These are phyloP conservation scores for Candida vaughaniae DNA, from an alignment of 805 yeast species.

Conservation along the genomic window DNA sequence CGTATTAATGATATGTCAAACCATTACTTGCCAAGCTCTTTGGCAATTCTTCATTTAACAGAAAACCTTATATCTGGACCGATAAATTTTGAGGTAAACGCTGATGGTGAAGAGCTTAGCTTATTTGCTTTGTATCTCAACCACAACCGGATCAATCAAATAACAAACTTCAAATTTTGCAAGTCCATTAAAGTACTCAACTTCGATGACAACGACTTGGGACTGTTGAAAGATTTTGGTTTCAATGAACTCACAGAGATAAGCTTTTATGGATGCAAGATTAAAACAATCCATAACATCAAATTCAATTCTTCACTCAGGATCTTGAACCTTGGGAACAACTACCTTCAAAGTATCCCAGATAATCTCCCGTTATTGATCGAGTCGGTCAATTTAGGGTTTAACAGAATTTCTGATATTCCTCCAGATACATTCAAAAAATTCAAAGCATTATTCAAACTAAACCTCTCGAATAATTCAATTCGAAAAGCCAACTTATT, in stretches of 20 bases:
- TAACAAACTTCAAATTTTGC: slow-evolving; percentile 16
- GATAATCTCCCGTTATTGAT: slow-evolving; percentile 12
- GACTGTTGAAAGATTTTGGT: slow-evolving; percentile 6
- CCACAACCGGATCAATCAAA: slow-evolving; percentile 13
- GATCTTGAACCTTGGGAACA: slow-evolving; percentile 15
- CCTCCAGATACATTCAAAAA: slow-evolving; percentile 7
- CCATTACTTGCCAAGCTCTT: slow-evolving; percentile 14
- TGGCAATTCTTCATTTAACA: slow-evolving; percentile 16
- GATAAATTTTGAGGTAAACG: slow-evolving; percentile 15
- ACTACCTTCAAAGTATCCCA: slow-evolving; percentile 8
- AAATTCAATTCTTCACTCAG: slow-evolving; percentile 2
- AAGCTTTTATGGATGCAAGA: slow-evolving; percentile 18
- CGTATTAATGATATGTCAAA: slow-evolving; percentile 6
- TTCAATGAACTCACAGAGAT: slow-evolving; percentile 15
- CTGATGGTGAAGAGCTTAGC: slow-evolving; percentile 10
- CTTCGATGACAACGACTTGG: slow-evolving; percentile 18
- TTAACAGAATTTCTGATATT: slow-evolving; percentile 11
- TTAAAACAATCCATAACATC: slow-evolving; percentile 12
- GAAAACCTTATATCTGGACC: slow-evolving; percentile 17
- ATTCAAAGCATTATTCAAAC: slow-evolving; percentile 6
- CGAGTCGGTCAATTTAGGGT: slow-evolving; percentile 10
- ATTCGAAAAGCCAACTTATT: not conserved
- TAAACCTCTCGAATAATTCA: slow-evolving; percentile 16
- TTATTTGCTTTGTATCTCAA: slow-evolving; percentile 17
- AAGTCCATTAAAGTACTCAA: slow-evolving; percentile 13